These are phyloP conservation scores for Microbotryomycetes sp. DNA, from an alignment of 1,284 basidiomycete genomes.

Conservation along the genomic window DNA sequence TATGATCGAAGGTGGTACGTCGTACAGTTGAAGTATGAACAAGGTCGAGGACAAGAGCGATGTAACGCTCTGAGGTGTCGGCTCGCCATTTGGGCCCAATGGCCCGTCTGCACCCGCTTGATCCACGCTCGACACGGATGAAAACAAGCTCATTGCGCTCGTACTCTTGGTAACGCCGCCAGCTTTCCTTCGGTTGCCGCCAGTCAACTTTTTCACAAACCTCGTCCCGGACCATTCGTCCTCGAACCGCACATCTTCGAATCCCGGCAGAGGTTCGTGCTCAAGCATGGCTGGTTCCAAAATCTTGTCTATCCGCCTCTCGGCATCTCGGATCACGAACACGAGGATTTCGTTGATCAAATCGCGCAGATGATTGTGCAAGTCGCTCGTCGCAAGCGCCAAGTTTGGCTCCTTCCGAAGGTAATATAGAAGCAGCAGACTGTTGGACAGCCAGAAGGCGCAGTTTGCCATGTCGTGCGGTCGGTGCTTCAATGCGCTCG, in stretches of 20 bases:
- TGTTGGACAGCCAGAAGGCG: slow-evolving; percentile 92
- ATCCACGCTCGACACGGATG: background rate
- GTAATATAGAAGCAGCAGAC: slow-evolving; percentile 79
- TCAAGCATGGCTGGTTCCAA: slow-evolving; percentile 80
- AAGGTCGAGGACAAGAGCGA: slow-evolving; percentile 82
- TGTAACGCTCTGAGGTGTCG: slow-evolving; percentile 57
- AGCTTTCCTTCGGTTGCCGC: slow-evolving; percentile 53
- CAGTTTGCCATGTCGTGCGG: slow-evolving; percentile 78
- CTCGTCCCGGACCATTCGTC: slow-evolving; percentile 70
- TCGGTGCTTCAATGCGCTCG: slow-evolving; percentile 51
- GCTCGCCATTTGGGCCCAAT: background rate
- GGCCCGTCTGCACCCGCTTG: background rate
- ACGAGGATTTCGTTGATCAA: slow-evolving; percentile 93
- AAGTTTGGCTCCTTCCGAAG: slow-evolving; percentile 61
- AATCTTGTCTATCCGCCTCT: slow-evolving; percentile 77
- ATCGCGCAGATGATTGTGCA: slow-evolving; percentile 53
- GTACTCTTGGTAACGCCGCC: background rate
- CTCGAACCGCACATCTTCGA: slow-evolving; percentile 82
- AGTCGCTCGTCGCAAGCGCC: slow-evolving; percentile 14
- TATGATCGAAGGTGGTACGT: slow-evolving; percentile 82
- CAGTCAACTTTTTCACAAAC: slow-evolving; percentile 63
- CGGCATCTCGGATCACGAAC: slow-evolving; percentile 87
- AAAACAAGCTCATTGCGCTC: background rate
- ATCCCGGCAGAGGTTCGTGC: slow-evolving; percentile 64
- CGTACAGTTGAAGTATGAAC: slow-evolving; percentile 73